Conservation (phyloP, 2,329 filamentous ascomycete genomes). For the Pyricularia sp. region DNA sequence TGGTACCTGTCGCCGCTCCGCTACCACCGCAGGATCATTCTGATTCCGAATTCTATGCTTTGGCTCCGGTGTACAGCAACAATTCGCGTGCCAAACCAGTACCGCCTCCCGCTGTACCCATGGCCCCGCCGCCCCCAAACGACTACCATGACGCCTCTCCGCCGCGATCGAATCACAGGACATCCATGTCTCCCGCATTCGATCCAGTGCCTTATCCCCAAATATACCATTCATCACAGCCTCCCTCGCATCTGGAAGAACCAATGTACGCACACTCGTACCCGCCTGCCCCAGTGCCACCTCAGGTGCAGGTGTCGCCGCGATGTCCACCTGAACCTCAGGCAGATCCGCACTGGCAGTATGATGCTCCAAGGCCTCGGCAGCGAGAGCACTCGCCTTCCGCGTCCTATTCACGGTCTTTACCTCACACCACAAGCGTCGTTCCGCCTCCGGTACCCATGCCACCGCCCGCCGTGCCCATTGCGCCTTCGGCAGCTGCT, state of each 20-base stretch:
- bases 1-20: background rate
- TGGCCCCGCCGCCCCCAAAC: background rate
- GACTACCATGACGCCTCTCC: background rate
- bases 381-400: background rate
- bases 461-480: constrained; percentile 10
- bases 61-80: background rate
- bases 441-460: constrained; percentile 4
- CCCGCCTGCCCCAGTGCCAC: background rate
- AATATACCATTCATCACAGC: background rate
- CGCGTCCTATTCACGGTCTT: background rate
- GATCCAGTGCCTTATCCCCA: background rate
- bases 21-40: background rate
- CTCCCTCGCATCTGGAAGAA: background rate
- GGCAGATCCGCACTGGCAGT: background rate
- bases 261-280: background rate
- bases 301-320: constrained; percentile 1
- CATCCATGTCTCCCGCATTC: background rate
- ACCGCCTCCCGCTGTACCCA: background rate
- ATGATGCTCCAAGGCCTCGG: background rate
- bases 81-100: background rate
- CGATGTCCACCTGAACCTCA: background rate
- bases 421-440: background rate
- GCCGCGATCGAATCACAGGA: background rate
- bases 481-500: background rate
- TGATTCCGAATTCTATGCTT: background rate